phyloP scores from a whole-genome alignment of 1,284 basidiomycete species.

The Ceratobasidium sp. region DNA sequence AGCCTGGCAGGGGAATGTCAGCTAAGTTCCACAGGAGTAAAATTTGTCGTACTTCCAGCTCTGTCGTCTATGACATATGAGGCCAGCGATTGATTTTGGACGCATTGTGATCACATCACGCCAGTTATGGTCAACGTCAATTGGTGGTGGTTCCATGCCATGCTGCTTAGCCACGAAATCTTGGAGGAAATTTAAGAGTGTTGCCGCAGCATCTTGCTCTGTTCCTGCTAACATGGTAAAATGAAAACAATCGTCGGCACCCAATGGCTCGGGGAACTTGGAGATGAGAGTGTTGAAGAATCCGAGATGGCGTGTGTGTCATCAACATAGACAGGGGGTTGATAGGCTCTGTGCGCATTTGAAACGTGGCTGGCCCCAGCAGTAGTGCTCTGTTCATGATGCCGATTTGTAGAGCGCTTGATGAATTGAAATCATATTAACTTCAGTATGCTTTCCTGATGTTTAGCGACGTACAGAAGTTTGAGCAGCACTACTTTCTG shows the following conservation, averaged over 20 bases:
- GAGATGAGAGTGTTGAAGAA: background rate
- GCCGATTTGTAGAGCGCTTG: no score
- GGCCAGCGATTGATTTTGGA: background rate
- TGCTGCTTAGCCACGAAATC: background rate
- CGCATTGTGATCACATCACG: background rate
- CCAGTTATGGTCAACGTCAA: constrained; percentile 4
- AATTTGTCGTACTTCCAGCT: background rate
- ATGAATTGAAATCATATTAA: no score
- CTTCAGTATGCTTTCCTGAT: no score
- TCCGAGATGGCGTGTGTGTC: no score
- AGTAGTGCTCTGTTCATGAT: no score
- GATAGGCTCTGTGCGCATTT: no score
- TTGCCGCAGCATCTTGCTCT: background rate
- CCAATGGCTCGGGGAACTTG: background rate
- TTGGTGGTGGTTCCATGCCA: background rate
- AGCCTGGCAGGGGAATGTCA: background rate
- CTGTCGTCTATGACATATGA: background rate
- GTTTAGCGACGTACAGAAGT: no score
- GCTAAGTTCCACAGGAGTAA: background rate
- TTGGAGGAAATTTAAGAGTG: background rate
- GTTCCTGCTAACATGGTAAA: background rate
- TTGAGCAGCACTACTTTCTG: no score
- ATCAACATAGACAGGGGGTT: no score
- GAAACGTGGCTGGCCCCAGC: no score
- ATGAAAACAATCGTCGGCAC: background rate